phyloP scores from a whole-genome alignment of 192 early-diverging fungal genomes.

The Geosiphon pyriformis region DNA sequence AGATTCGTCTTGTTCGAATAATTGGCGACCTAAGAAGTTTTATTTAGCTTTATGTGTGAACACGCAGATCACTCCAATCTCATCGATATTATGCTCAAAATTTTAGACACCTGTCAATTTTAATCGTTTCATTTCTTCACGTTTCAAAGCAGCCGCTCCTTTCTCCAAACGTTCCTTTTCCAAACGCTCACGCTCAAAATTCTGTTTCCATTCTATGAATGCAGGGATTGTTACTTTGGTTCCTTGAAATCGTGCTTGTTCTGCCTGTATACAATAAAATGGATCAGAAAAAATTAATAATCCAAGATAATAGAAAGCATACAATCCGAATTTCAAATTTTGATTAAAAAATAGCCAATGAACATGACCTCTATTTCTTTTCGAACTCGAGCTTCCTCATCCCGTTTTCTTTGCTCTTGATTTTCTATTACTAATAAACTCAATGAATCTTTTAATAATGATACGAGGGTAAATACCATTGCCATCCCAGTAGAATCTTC shows the following conservation, averaged over 20 bases:
- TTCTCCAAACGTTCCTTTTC: constrained; percentile 41
- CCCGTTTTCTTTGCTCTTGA: constrained; percentile 42
- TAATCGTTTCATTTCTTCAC: constrained; percentile 37
- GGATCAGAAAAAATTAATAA: no score
- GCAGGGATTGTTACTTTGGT: constrained; percentile 73
- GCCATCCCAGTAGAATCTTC: constrained; percentile 85
- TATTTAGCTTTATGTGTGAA: not conserved
- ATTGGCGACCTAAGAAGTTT: constrained; percentile 69
- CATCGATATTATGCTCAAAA: not conserved
- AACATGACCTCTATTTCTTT: constrained; percentile 62
- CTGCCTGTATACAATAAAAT: constrained; percentile 42
- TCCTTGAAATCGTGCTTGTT: constrained; percentile 71
- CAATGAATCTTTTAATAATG: constrained; percentile 67
- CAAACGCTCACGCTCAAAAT: constrained; percentile 72
- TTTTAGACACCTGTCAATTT: constrained; percentile 48
- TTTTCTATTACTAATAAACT: constrained; percentile 54
- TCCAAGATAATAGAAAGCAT: no score
- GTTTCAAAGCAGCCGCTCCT: constrained; percentile 28
- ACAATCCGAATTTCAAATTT: no score
- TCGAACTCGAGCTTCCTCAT: constrained; percentile 45
- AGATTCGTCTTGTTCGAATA: constrained; percentile 87
- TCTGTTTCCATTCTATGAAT: constrained; percentile 74
- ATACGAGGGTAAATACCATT: constrained; percentile 83
- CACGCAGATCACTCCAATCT: not conserved
- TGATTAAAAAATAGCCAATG: no score